Evolutionary conservation across 768 basidiomycete genomes (phyloP).

Genomic region (Kwoniella dendrophila): DNA sequence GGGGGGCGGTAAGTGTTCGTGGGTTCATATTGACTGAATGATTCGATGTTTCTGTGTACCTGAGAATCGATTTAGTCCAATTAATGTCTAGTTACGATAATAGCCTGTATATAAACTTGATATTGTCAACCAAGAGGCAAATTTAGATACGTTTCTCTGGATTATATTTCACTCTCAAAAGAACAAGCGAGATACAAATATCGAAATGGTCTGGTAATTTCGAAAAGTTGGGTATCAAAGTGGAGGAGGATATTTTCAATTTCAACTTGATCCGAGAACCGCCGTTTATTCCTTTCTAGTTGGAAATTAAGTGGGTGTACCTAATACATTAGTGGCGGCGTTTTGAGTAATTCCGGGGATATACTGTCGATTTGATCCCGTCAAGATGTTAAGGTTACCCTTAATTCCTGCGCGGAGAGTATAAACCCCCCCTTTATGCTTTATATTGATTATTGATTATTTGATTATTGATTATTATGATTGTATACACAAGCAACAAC

Average conservation of each 20-base stretch:
- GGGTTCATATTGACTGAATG: conserved; percentile 12
- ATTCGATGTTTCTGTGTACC: neutral
- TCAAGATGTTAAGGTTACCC: conserved; percentile 1
- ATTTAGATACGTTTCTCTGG: no score
- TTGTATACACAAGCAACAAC: no score
- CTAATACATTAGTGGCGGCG: conserved; percentile 1
- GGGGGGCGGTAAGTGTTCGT: conserved; percentile 18
- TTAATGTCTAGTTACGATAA: no score
- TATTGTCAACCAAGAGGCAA: no score
- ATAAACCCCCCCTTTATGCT: no score
- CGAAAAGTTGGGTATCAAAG: conserved; percentile 2
- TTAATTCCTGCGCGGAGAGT: no score
- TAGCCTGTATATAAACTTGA: no score
- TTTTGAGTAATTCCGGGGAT: conserved; percentile 14
- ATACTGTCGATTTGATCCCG: conserved; percentile 3
- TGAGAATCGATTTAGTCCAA: neutral
- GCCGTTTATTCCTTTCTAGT: neutral
- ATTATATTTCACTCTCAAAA: no score
- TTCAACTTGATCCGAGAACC: conserved; percentile 7
- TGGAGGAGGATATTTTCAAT: neutral
- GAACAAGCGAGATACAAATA: no score
- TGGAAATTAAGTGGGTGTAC: neutral
- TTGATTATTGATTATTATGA: no score
- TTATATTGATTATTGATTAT: no score
- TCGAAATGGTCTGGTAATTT: conserved; percentile 1